Evolutionary conservation across 2,329 filamentous ascomycete species (phyloP), one percentile per base, ranked within the genome.

Genomic region (Trichoderma guizhouense): DNA sequence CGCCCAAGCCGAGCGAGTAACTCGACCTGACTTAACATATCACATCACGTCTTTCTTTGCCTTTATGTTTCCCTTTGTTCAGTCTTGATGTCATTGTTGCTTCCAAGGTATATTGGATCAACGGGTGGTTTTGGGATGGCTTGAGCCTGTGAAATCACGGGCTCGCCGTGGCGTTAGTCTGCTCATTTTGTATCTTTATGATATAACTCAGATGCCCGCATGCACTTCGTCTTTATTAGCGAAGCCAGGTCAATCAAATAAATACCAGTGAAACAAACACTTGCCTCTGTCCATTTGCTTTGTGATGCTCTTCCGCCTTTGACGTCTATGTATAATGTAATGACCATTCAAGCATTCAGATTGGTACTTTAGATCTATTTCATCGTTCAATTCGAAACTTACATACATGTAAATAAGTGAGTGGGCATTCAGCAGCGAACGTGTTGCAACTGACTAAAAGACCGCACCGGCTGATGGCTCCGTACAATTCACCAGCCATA

Each of bases 1-100:
- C 26, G 76, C 79, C 63, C 78, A 79, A 74, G 72, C 76, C 65
- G 8, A 70, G 32, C 64, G 36, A 66, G 66, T 14, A 53, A 51
- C 24, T 67, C 14, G 32, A 43, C 26, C 3, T 15, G 11, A 26
- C 12, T 8, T 61, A 9, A 43, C 34, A 6, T 9, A 5, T 8
- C 6, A 15, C 30, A 12, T 62, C 32, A 6, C 5, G 32, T 36
- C 39, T 47, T 26, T 26, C 21, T 4, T 12, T 47, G 8, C 2
- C 7, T 34, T n/a, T 32, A 8, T 12, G 12, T 18, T 34, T 70
- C 28, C 39, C 15, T 53, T 71, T 63, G 43, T 51, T 32, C 8
- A 8, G 6, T 24, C 9, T n/a, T 15, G 53, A 60, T 21, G 53
- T 68, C 24, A 24, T 63, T 24, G 24, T 36, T 63, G 43, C 39